Percentiles rank a stretch among this genome's conserved stretches.
Evolutionary conservation across 306 rosid genomes (phyloP).

Genomic region (Morella rubra): DNA sequence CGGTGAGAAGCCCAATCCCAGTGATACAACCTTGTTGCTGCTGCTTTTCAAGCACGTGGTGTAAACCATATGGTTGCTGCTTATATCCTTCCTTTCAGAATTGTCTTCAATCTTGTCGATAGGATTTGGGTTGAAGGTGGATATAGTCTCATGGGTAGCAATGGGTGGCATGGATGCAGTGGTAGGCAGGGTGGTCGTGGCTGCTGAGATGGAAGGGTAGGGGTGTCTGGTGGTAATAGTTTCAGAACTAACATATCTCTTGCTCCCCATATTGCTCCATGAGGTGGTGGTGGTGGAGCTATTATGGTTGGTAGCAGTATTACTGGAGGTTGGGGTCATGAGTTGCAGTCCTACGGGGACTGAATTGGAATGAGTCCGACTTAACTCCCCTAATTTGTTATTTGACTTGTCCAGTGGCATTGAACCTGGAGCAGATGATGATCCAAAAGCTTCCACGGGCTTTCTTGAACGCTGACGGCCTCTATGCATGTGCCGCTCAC

Average conservation of each 20-base stretch:
- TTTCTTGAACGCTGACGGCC: conserved; percentile 98
- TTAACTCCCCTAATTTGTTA: conserved; percentile 22
- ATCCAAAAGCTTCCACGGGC: conserved; percentile 78
- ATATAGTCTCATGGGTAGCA: conserved; percentile 23
- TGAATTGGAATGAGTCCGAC: conserved; percentile 18
- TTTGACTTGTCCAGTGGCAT: conserved; percentile 27
- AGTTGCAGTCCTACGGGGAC: conserved; percentile 36
- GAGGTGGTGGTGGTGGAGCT: conserved; percentile 4
- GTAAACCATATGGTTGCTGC: conserved; percentile 20
- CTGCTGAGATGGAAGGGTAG: not conserved
- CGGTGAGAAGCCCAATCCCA: conserved; percentile 65
- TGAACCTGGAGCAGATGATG: conserved; percentile 37
- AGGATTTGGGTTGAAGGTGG: conserved; percentile 10
- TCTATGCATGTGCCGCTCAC: conserved; percentile 81
- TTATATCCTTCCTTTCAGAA: conserved; percentile 29
- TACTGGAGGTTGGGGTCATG: conserved; percentile 20
- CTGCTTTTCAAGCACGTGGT: conserved; percentile 20
- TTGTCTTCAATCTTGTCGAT: conserved; percentile 8
- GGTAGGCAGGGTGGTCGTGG: conserved; percentile 11
- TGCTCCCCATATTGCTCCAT: conserved; percentile 23
- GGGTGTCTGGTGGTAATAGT: conserved; percentile 18
- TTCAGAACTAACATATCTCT: conserved; percentile 18
- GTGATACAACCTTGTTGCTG: conserved; percentile 33
- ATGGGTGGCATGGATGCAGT: conserved; percentile 7
- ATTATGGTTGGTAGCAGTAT: conserved; percentile 20